Conservation (phyloP, 2,329 filamentous ascomycete genomes). For the Microdochium nivale region DNA sequence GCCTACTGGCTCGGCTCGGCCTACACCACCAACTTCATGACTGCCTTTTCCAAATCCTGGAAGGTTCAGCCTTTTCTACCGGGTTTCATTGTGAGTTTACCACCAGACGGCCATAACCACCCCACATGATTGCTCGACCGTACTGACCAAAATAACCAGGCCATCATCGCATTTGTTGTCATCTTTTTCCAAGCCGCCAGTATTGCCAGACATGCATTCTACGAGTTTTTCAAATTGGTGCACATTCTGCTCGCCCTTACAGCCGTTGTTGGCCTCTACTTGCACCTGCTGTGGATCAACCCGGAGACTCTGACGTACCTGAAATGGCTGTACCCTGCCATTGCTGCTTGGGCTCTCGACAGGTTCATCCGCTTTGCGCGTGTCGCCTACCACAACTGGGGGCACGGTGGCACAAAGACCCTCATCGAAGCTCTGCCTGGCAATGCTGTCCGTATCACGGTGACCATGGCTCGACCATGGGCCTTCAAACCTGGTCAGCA, state of each 20-base stretch:
- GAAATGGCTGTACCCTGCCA: slow-evolving; percentile 46
- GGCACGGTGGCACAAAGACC: slow-evolving; percentile 56
- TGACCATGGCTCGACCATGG: slow-evolving; percentile 71
- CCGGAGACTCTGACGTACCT: slow-evolving; percentile 14
- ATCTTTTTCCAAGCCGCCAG: slow-evolving; percentile 63
- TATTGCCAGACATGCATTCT: slow-evolving; percentile 66
- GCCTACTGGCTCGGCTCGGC: slow-evolving; percentile 43
- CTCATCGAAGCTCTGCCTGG: slow-evolving; percentile 69
- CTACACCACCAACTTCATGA: slow-evolving; percentile 24
- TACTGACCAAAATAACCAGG: slow-evolving; percentile 26
- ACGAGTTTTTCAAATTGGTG: slow-evolving; percentile 67
- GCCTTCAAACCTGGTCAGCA: slow-evolving; percentile 67
- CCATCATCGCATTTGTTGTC: slow-evolving; percentile 49
- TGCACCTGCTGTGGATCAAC: slow-evolving; percentile 53
- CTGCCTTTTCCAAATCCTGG: slow-evolving; percentile 9
- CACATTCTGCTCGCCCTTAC: slow-evolving; percentile 58
- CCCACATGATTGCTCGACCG: neutral
- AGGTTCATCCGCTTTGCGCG: slow-evolving; percentile 50
- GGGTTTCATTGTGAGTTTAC: slow-evolving; percentile 56
- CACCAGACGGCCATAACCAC: neutral
- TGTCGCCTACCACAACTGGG: slow-evolving; percentile 58
- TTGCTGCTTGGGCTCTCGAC: slow-evolving; percentile 61
- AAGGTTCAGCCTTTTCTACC: slow-evolving; percentile 38
- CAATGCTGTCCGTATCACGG: slow-evolving; percentile 64
- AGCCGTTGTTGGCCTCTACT: slow-evolving; percentile 56